Conservation (phyloP, 306 rosid genomes). For the Gastrolobium bilobum region DNA sequence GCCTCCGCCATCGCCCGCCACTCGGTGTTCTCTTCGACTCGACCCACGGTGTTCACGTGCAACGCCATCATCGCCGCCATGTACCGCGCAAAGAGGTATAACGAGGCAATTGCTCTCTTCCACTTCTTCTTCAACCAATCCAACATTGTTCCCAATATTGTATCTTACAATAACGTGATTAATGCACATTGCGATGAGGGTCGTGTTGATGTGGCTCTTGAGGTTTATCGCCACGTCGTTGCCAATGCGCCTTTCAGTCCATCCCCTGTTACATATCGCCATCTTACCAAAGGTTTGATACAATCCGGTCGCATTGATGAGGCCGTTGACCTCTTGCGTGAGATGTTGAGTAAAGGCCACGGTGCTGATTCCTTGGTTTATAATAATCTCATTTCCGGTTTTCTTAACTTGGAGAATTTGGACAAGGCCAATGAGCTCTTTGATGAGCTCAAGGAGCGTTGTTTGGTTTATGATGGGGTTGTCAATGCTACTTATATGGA, state of each 20-base stretch:
- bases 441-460: slow-evolving; percentile 91
- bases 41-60: slow-evolving; percentile 99
- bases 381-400: slow-evolving; percentile 80
- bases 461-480: slow-evolving; percentile 92
- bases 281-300: slow-evolving; percentile 84
- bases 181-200: slow-evolving; percentile 91
- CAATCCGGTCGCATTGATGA: slow-evolving; percentile 71
- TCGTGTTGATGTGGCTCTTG: slow-evolving; percentile 79
- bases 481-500: slow-evolving; percentile 91
- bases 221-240: slow-evolving; percentile 73
- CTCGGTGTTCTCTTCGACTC: slow-evolving; percentile 83
- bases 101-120: slow-evolving; percentile 78
- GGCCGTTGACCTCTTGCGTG: slow-evolving; percentile 85
- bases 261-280: slow-evolving; percentile 83
- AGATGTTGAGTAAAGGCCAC: slow-evolving; percentile 86
- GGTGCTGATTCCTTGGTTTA: slow-evolving; percentile 94
- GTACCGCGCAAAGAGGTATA: slow-evolving; percentile 85
- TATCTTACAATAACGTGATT: slow-evolving; percentile 87
- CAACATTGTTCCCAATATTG: slow-evolving; percentile 87
- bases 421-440: slow-evolving; percentile 89
- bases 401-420: slow-evolving; percentile 71
- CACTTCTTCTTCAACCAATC: slow-evolving; percentile 86
- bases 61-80: slow-evolving; percentile 93
- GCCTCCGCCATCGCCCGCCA: slow-evolving; percentile 85
- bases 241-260: slow-evolving; percentile 84